Evolutionary conservation across 1,139 yeast species (phyloP), one percentile per base, ranked within the genome.

Genomic region (Petasospora fabianii): DNA sequence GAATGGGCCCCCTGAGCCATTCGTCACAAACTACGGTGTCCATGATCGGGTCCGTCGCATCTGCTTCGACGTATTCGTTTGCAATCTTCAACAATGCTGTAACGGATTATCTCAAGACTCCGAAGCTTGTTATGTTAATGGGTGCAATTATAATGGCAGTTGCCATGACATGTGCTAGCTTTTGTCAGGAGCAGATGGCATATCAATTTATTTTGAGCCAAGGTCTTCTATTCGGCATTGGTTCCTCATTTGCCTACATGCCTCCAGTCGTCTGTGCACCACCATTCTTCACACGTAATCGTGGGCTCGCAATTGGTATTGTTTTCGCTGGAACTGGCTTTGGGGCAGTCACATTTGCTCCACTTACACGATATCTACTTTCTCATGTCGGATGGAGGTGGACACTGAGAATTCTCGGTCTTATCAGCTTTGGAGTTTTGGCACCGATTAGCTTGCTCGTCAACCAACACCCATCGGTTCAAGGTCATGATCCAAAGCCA

Each of bases 221-320:
- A 39, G 73, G 74, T 1, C 34, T 66, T 2, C 28, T 67, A 43
- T 63, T 59, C 36, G 72, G 72, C 0, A 32, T 64, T 8, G 73
- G 73, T 2, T 55, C 69, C 1, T 61, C 68, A 10, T 38, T 67
- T 28, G 43, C 61, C 2, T 69, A 68, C 44, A 45, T 65, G 19
- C 69, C 71, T 1, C 72, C 73, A 1, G 69, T 66, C 12, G 62
- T 65, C 0, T 62, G 65, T 47, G 67, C 68, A 3, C 73, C 73
- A 3, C 62, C 64, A 6, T 68, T 57, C 43, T 69, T 63, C 47
- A 54, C 55, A 24, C 51, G 56, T 29, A 62, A 63, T 39, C 50
- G 73, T 39, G 72, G 68, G 7, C 56, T 65, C 38, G 73, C 73
- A 1, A 59, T 66, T 64, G 73, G 73, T 1, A 39, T 66, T 13